Percentiles rank a stretch among this genome's conserved stretches.
Conservation (phyloP, 208 protist species). For the Angomonas ambiguus region DNA sequence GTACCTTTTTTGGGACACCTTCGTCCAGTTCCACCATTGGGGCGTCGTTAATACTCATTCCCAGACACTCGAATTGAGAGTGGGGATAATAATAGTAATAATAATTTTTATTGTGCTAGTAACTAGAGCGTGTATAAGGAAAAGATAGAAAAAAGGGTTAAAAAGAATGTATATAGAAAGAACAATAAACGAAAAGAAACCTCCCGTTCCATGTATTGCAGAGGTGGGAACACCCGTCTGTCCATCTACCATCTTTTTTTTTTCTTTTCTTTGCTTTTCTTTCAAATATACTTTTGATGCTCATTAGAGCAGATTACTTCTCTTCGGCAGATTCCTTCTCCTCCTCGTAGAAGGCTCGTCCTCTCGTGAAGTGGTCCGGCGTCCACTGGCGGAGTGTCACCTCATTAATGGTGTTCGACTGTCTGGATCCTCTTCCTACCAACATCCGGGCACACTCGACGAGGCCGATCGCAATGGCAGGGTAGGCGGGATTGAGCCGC, state of each 20-base stretch:
- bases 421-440: slow-evolving; percentile 31
- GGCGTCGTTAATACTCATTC: neutral
- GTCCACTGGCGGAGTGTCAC: slow-evolving; percentile 32
- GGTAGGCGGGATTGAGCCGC: slow-evolving; percentile 49
- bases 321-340: neutral
- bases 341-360: slow-evolving; percentile 9
- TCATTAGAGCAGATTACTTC: neutral
- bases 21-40: neutral
- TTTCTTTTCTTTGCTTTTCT: no score
- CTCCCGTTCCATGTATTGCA: neutral
- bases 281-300: slow-evolving; percentile 5
- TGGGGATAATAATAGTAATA: neutral
- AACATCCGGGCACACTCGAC: slow-evolving; percentile 62
- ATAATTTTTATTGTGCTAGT: no score
- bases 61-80: no score
- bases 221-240: neutral
- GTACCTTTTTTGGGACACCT: neutral
- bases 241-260: slow-evolving; percentile 8
- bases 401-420: slow-evolving; percentile 33
- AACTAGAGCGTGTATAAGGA: slow-evolving; percentile 26
- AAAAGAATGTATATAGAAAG: neutral
- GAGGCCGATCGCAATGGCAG: slow-evolving; percentile 44
- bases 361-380: slow-evolving; percentile 8
- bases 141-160: slow-evolving; percentile 2
- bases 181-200: neutral